Percentiles rank a stretch among this genome's conserved stretches.
Evolutionary conservation across 2,329 filamentous ascomycete genomes (phyloP).

Genomic region (Metarhizium sp.): DNA sequence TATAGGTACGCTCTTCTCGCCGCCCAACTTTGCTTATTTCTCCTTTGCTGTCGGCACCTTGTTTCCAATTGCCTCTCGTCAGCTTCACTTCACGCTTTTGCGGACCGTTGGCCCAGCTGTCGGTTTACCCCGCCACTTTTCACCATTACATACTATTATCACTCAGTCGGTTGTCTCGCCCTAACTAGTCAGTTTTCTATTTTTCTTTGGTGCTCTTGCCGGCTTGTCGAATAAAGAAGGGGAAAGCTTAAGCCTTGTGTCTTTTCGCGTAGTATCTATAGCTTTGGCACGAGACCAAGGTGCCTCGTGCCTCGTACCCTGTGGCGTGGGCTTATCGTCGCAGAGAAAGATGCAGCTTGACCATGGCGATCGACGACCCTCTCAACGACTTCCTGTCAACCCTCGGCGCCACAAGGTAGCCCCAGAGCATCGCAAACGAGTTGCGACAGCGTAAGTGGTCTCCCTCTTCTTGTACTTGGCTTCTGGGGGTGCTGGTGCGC

Average conservation of each 20-base stretch:
- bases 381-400: constrained; percentile 37
- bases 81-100: neutral
- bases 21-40: neutral
- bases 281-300: neutral
- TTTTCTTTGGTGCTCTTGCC: neutral
- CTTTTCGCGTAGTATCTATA: neutral
- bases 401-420: constrained; percentile 38
- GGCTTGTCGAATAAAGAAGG: neutral
- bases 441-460: constrained; percentile 33
- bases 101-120: neutral
- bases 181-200: neutral
- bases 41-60: neutral
- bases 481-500: neutral
- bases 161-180: neutral
- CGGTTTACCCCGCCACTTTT: neutral
- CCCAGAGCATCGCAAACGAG: constrained; percentile 37
- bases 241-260: neutral
- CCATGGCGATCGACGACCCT: constrained; percentile 15
- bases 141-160: neutral
- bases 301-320: neutral
- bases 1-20: constrained; percentile 1
- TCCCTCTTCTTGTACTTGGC: neutral
- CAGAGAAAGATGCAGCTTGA: constrained; percentile 17
- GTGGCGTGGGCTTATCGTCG: neutral
- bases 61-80: neutral